These are phyloP conservation scores for Helichrysum umbraculigerum DNA, from an alignment of 129 eudicot genomes.

Conservation along the genomic window DNA sequence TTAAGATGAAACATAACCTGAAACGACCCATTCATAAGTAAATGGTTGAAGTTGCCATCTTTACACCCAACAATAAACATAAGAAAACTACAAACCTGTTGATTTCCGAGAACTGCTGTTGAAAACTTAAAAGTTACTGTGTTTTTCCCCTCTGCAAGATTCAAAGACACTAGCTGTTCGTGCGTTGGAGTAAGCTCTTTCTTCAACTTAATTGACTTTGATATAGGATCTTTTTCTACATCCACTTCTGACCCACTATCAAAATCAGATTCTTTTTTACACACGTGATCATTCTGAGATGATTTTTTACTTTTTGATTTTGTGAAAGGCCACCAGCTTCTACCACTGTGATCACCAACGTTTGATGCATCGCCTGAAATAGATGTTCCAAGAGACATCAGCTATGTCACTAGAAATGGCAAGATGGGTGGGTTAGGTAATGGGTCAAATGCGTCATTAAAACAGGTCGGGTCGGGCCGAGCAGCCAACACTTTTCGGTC, in stretches of 20 bases:
- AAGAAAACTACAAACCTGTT: conserved; percentile 60
- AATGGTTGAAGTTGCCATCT: not conserved
- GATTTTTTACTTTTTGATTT: conserved; percentile 49
- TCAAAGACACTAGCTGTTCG: conserved; percentile 76
- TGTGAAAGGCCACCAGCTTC: conserved; percentile 74
- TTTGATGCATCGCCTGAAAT: conserved; percentile 46
- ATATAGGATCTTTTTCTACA: conserved; percentile 31
- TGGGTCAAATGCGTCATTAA: not conserved
- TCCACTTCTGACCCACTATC: conserved; percentile 35
- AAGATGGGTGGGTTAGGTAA: not conserved
- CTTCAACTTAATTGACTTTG: conserved; percentile 40
- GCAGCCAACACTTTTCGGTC: not conserved
- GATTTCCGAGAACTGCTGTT: conserved; percentile 83
- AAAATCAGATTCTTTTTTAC: conserved; percentile 26
- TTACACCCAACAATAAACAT: not conserved
- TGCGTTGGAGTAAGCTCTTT: conserved; percentile 66
- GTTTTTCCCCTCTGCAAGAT: conserved; percentile 80
- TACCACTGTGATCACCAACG: conserved; percentile 36
- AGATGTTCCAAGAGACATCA: conserved; percentile 29
- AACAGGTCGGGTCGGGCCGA: not conserved
- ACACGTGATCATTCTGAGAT: conserved; percentile 18
- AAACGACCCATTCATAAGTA: not conserved
- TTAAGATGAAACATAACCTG: not conserved
- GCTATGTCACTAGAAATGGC: conserved; percentile 3
- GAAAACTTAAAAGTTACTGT: conserved; percentile 77